Percentiles rank a stretch among this genome's conserved stretches.
Conservation (phyloP, 2,329 filamentous ascomycete genomes). For the Tolypocladium capitatum region DNA sequence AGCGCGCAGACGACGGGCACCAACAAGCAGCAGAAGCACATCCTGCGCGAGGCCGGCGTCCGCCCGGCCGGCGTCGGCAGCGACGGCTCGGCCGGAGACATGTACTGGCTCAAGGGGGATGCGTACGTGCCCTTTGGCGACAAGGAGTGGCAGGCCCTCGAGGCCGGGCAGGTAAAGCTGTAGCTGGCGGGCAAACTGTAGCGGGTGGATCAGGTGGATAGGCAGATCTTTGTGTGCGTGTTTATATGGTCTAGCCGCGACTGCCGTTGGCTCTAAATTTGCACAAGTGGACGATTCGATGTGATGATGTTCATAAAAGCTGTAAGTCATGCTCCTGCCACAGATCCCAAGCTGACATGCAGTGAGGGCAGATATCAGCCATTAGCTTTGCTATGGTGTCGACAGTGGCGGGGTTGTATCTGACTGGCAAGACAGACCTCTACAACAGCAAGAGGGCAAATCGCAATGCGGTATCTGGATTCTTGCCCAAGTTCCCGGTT, state of each 20-base stretch:
- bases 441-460: too few species aligned
- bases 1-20: constrained; percentile 61
- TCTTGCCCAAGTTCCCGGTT: too few species aligned
- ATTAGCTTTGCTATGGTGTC: too few species aligned
- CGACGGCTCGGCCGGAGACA: constrained; percentile 22
- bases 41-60: constrained; percentile 59
- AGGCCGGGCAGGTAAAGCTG: constrained; percentile 56
- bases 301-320: too few species aligned
- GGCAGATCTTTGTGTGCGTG: background rate
- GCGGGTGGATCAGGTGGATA: too few species aligned
- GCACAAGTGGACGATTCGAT: too few species aligned
- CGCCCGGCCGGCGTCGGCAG: constrained; percentile 32
- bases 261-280: too few species aligned
- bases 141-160: constrained; percentile 56
- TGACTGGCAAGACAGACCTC: too few species aligned
- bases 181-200: constrained; percentile 26
- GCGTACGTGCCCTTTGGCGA: constrained; percentile 55
- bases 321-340: too few species aligned
- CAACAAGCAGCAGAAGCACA: constrained; percentile 77
- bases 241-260: background rate
- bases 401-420: too few species aligned
- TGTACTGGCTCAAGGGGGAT: constrained; percentile 54
- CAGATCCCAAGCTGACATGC: too few species aligned
- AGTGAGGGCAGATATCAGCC: too few species aligned
- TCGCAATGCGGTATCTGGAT: background rate